Percentiles rank a stretch among this genome's conserved stretches.
These are phyloP conservation scores for Bipolaris victoriae DNA, from an alignment of 2,329 filamentous ascomycete species.

Conservation along the genomic window DNA sequence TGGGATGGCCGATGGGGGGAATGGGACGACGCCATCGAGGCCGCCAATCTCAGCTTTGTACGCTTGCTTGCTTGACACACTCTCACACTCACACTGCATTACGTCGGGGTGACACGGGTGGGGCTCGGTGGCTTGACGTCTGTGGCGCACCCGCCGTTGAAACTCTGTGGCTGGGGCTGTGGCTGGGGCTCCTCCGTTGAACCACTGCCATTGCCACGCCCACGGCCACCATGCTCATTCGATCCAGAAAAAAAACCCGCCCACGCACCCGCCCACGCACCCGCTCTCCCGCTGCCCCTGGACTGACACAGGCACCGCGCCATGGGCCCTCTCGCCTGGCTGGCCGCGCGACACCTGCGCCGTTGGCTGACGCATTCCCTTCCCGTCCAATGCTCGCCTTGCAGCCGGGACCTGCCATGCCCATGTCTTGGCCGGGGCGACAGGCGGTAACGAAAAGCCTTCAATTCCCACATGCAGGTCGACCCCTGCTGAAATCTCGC, in stretches of 20 bases:
- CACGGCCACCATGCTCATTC: no score
- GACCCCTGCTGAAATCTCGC: slow-evolving; percentile 29
- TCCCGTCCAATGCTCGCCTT: background rate
- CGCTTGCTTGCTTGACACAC: no score
- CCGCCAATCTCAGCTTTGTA: background rate
- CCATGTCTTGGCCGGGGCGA: slow-evolving; percentile 14
- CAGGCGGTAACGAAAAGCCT: slow-evolving; percentile 29
- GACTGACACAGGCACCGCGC: no score
- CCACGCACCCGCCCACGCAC: no score
- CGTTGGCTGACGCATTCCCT: background rate
- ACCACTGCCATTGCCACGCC: no score
- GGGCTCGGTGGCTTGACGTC: slow-evolving; percentile 25
- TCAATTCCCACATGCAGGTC: slow-evolving; percentile 25
- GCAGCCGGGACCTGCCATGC: background rate
- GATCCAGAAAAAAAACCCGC: no score
- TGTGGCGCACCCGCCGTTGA: slow-evolving; percentile 29
- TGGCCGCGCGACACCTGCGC: no score
- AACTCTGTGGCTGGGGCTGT: slow-evolving; percentile 2
- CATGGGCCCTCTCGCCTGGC: no score
- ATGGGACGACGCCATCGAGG: background rate
- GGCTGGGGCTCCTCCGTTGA: slow-evolving; percentile 8
- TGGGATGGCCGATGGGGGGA: no score
- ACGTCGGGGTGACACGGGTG: slow-evolving; percentile 18
- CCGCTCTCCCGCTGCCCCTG: no score
- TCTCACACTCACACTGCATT: background rate